Base-by-base conservation (phyloP, 2,329 filamentous ascomycete species). In the Cordyceps tenuipes region DNA sequence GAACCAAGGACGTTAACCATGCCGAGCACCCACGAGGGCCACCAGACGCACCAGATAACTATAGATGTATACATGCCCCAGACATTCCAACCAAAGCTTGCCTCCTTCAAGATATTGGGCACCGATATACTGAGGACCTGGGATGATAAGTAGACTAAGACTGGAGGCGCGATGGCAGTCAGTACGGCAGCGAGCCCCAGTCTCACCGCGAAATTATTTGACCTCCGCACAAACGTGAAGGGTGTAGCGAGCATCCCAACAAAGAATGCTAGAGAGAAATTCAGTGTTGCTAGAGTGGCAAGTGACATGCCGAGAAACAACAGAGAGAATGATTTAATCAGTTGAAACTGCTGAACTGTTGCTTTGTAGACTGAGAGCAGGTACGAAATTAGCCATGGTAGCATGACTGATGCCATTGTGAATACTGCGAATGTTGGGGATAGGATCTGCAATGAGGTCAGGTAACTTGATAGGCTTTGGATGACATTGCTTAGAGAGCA, bases 31-130 rank as follows among this genome's bases (percentile, higher is more conserved):
- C 92, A 97, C 8, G 90, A 91, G 0, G 92, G 92, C 88, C 91
- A 94, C 92, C 92, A 97, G 48, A 96, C 86, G 70, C 91, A 89
- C 90, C 91, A 96, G n/a, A 96, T 82, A 12, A 95, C 84, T 19
- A 96, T 85, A 62, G 90, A 87, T 1, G 91, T 95, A 77, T 91
- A 95, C 81, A 94, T 84, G 1, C 91, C 90, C 84, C 88, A 91
- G 13, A 96, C 85, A 68, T 90, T 83, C 91, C 91, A 96, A 0
- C 89, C 91, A 70, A 94, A 91, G 5, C 89, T 90, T 1, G 90
- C 89, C 70, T 88, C 81, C 31, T 79, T 80, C 56, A 96, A 73
- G 2, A 94, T 79, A 2, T 82, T 74, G 48, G 77, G 77, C 1
- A 91, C 71, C 5, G 70, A 68, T 0, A 76, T 56, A 7, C 68